Conservation (phyloP, 805 yeast genomes). For the Spathaspora passalidarum region DNA sequence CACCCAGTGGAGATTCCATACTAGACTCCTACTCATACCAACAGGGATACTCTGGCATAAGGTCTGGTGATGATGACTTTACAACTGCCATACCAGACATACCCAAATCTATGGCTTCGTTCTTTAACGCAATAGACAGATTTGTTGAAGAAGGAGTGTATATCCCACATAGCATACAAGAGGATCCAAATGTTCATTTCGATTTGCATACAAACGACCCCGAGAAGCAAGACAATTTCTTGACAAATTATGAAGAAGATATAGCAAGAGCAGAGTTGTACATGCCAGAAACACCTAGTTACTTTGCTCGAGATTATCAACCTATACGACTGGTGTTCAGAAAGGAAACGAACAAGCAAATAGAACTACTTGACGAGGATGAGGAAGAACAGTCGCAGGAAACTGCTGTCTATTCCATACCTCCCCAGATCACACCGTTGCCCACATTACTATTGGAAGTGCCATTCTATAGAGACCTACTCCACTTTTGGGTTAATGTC, state of each 20-base stretch:
- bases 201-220: not conserved
- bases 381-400: not conserved
- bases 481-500: slow-evolving; percentile 59
- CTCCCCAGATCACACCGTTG: slow-evolving; percentile 41
- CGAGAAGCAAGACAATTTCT: slow-evolving; percentile 13
- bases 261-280: slow-evolving; percentile 29
- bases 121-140: not conserved
- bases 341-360: too few relatives aligned
- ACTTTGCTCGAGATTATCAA: not conserved
- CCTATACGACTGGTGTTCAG: slow-evolving; percentile 5
- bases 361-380: too few relatives aligned
- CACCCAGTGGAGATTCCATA: not conserved
- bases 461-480: slow-evolving; percentile 57
- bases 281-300: slow-evolving; percentile 11
- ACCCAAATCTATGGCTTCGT: not conserved
- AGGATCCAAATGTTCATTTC: not conserved
- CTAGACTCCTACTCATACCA: not conserved
- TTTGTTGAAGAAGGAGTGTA: slow-evolving; percentile 1
- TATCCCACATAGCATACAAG: not conserved
- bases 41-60: too few relatives aligned
- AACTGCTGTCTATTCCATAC: slow-evolving; percentile 18
- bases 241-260: slow-evolving; percentile 34
- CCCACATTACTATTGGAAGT: slow-evolving; percentile 61
- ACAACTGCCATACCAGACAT: not conserved
- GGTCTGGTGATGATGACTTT: too few relatives aligned